Percentiles rank a stretch among this genome's conserved stretches.
These are phyloP conservation scores for Reticulascus tulasneorum DNA, from an alignment of 2,329 filamentous ascomycete species.

Conservation along the genomic window DNA sequence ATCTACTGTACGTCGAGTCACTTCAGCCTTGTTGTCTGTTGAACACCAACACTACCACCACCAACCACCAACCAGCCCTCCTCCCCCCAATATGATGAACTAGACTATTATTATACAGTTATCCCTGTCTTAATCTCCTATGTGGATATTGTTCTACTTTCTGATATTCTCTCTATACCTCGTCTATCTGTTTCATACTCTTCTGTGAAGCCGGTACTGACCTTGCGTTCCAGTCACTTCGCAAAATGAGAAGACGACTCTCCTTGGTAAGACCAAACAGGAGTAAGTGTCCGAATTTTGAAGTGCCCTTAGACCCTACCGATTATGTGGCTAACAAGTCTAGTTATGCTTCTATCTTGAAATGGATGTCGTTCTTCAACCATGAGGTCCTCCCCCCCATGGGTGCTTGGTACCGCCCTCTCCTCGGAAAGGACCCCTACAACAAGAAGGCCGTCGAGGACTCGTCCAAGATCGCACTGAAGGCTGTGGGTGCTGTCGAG, in stretches of 20 bases:
- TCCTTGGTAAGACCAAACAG: conserved; percentile 99
- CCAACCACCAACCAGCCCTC: conserved; percentile 7
- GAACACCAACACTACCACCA: conserved; percentile 4
- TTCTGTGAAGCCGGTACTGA: conserved; percentile 34
- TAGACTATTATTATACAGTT: conserved; percentile 79
- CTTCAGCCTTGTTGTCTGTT: conserved; percentile 10
- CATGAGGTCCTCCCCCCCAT: conserved; percentile 71
- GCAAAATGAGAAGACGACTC: conserved; percentile 99
- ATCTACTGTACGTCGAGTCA: conserved; percentile 80
- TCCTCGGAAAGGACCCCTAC: conserved; percentile 78
- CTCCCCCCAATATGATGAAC: conserved; percentile 58
- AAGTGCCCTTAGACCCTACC: too few relatives aligned
- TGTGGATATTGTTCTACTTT: conserved; percentile 91
- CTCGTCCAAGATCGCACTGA: conserved; percentile 61
- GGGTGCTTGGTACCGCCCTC: conserved; percentile 79
- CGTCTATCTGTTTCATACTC: conserved; percentile 18
- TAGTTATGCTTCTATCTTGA: conserved; percentile 90
- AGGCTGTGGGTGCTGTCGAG: conserved; percentile 72
- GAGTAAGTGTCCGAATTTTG: conserved; percentile 66
- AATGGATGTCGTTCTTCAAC: conserved; percentile 98
- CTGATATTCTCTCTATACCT: conserved; percentile 56
- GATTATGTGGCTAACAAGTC: conserved; percentile 18
- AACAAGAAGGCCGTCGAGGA: conserved; percentile 98
- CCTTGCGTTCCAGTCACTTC: conserved; percentile 69
- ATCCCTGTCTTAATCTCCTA: conserved; percentile 84